A percentile compares a stretch with the other conserved stretches of the same genome.
These are phyloP conservation scores for Syzygium oleosum DNA, from an alignment of 345 rosid genomes.

Conservation along the genomic window DNA sequence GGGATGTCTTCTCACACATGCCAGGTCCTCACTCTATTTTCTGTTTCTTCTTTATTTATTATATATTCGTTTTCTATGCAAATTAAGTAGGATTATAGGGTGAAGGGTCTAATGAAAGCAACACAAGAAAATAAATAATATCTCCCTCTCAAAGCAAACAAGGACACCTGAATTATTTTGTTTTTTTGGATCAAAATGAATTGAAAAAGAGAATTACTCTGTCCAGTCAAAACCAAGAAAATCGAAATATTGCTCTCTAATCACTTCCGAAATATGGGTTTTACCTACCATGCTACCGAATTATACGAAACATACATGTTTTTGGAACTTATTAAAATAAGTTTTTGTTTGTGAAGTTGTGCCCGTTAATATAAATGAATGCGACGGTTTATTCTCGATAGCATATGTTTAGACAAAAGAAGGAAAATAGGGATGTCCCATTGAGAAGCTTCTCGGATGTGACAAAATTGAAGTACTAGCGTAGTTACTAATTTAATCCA, in stretches of 20 bases:
- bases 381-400: not conserved
- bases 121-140: not conserved
- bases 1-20: slow-evolving; percentile 15
- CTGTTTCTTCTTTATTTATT: not conserved
- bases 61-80: no score
- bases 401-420: not conserved
- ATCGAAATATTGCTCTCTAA: not conserved
- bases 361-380: not conserved
- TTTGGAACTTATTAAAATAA: not conserved
- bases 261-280: not conserved
- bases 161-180: not conserved
- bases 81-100: not conserved
- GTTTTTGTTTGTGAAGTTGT: not conserved
- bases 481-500: not conserved
- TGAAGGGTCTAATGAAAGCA: not conserved
- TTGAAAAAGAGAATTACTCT: not conserved
- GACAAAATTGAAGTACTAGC: not conserved
- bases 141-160: not conserved
- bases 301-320: not conserved
- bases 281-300: not conserved
- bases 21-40: slow-evolving; percentile 3
- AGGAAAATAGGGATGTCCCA: not conserved
- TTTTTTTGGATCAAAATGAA: not conserved
- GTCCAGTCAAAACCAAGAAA: not conserved
- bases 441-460: not conserved